Base-by-base conservation (phyloP, 257 asterid species). In the Anisodus acutangulus region DNA sequence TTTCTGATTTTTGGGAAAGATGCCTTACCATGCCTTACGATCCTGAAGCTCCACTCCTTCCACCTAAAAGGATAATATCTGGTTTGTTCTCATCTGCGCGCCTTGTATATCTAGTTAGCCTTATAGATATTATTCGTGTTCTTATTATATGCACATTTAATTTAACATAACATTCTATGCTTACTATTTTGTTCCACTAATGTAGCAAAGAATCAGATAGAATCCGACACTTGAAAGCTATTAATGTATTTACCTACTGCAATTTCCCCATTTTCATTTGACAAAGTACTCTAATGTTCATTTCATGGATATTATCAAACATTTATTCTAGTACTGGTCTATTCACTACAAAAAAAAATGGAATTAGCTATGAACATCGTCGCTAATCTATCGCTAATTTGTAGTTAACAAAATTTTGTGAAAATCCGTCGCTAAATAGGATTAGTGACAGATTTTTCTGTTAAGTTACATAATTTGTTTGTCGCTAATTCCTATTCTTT, bases 21-120 rank as follows among this genome's bases (percentile, higher is more conserved):
- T 95, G 97, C 91, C 99, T 93, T 83, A 90, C 92, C 86, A 95
- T 93, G 99, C 93, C 95, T 41, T 91, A 88, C 58, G 97, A 94
- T 86, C 99, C 97, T 1, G 98, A 94, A 83, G 86, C 99, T 81
- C 99, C 99, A 45, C 95, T 92, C 69, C 98, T 94, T 82, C 98
- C 98, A 5, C 99, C 98, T 70, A 93, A 94, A 88, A 78, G 94
- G 86, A 91, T 95, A 35, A 84, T 93, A 86, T 86, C 98, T 39
- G 99, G 99, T 95, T 57, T 72, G 88, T 82, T 76, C 83, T 81
- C 78, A 74, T 41, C 5, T 15, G 3, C 0, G 9, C 0, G 26
- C 2, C 57, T 72, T 31, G 19, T 31, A 35, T 64, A 9, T 31
- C 45, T 63, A 4, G 37, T 59, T 17, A 13, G 9, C 9, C 49